Evolutionary conservation across 257 asterid genomes (phyloP).

Genomic region (Paraleonurus japonicus): DNA sequence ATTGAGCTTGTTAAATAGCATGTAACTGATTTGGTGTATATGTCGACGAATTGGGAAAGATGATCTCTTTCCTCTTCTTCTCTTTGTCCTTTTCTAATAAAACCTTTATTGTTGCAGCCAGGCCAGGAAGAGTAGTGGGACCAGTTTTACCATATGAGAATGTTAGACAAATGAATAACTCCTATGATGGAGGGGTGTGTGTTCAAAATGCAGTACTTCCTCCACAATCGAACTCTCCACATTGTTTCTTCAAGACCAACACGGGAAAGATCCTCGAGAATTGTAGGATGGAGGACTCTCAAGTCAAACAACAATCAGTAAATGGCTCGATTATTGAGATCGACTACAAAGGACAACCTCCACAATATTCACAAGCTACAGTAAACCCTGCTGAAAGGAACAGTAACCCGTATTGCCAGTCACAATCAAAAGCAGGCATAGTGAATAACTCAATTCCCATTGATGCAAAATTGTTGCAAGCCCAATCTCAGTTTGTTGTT

Average conservation of each 20-base stretch:
- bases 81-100: not conserved
- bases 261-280: conserved; percentile 45
- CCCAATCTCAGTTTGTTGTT: conserved; percentile 62
- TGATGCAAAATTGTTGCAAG: conserved; percentile 66
- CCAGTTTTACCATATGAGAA: conserved; percentile 66
- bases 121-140: conserved; percentile 64
- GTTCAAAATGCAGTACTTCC: conserved; percentile 34
- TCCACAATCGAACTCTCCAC: conserved; percentile 40
- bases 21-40: not conserved
- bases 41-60: not conserved
- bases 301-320: conserved; percentile 26
- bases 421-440: conserved; percentile 47
- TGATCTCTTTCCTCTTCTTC: not conserved
- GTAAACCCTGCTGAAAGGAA: conserved; percentile 41
- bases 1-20: not conserved
- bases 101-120: conserved; percentile 39
- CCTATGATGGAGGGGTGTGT: conserved; percentile 32
- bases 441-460: conserved; percentile 49
- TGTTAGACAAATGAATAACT: conserved; percentile 30
- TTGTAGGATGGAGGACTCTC: conserved; percentile 35
- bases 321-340: conserved; percentile 27
- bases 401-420: conserved; percentile 49
- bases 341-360: conserved; percentile 30
- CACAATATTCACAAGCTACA: conserved; percentile 32
- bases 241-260: conserved; percentile 38